Evolutionary conservation across 1,284 basidiomycete genomes (phyloP), one percentile per base, ranked within the genome.

Genomic region (Grifola frondosa): DNA sequence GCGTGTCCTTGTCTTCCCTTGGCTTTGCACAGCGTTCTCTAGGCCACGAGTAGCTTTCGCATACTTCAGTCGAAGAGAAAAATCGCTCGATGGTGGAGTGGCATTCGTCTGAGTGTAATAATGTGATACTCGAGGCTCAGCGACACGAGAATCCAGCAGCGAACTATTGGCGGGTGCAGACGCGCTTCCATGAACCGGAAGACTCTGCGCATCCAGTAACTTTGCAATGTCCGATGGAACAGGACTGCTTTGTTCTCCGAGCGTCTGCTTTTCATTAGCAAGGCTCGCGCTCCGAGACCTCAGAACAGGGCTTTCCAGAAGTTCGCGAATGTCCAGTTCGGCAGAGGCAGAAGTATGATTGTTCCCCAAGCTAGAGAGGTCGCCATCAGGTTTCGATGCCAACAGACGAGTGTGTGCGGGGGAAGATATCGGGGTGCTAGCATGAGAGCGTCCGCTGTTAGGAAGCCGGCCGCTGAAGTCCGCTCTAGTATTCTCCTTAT

Each of bases 241-340:
- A 40, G 33, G 21, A 37, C 4, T 11, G 24, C 31, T 35, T 28
- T 37, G 19, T 31, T 22, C 11, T 33, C 23, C 5, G 40, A 13
- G 46, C 30, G 11, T 46, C 46, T 17, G 38, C 17, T 28, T 44
- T 48, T 12, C 19, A 5, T 9, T 3, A 22, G 16, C 24, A 30
- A 6, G 6, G 24, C 17, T 52, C 30, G 38, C 7, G 28, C 42
- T 39, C 37, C 46, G 39, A 13, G 49, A 53, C 19, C 53, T 22
- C 17, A 57, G 34, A 5, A 57, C 47, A 17, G 58, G 52, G 38
- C 55, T 61, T 25, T 57, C 49, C 17, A 63, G 41, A 16, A 61
- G 53, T 30, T 61, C 59, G 29, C 47, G 46, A 11, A 63, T 48
- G 26, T 56, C 48, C 21, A 61, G 50, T 15, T 29, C 48, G 25